Conservation (phyloP, 2,329 filamentous ascomycete species). For the Annulohypoxylon truncatum region DNA sequence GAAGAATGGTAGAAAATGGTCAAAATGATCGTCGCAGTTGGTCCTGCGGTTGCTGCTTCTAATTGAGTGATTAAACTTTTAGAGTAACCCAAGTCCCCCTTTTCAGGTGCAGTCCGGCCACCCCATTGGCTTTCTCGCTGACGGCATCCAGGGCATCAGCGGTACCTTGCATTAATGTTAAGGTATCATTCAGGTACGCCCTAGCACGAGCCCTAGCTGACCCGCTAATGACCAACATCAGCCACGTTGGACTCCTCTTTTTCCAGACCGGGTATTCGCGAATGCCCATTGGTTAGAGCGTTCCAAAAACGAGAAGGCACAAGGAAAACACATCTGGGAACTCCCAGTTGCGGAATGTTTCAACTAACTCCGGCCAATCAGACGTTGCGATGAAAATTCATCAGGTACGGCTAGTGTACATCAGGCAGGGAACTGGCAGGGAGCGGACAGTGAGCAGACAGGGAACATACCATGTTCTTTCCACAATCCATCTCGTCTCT, state of each 20-base stretch:
- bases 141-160: conserved; percentile 31
- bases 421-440: conserved; percentile 6
- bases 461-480: conserved; percentile 15
- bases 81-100: background rate
- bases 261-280: background rate
- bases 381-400: background rate
- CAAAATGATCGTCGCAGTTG: conserved; percentile 22
- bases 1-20: background rate
- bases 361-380: conserved; percentile 36
- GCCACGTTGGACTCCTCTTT: conserved; percentile 33
- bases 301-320: conserved; percentile 23
- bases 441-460: background rate
- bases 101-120: conserved; percentile 12
- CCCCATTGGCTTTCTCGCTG: conserved; percentile 27
- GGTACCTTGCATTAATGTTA: conserved; percentile 39
- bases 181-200: conserved; percentile 28
- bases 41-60: conserved; percentile 18
- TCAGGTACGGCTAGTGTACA: conserved; percentile 30
- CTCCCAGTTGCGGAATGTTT: conserved; percentile 35
- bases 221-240: conserved; percentile 31
- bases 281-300: conserved; percentile 20
- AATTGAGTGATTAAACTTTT: conserved; percentile 22
- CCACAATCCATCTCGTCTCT: background rate
- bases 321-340: conserved; percentile 17
- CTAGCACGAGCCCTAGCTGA: conserved; percentile 28